phyloP scores from a whole-genome alignment of 768 basidiomycete species.

The Panus rudis region DNA sequence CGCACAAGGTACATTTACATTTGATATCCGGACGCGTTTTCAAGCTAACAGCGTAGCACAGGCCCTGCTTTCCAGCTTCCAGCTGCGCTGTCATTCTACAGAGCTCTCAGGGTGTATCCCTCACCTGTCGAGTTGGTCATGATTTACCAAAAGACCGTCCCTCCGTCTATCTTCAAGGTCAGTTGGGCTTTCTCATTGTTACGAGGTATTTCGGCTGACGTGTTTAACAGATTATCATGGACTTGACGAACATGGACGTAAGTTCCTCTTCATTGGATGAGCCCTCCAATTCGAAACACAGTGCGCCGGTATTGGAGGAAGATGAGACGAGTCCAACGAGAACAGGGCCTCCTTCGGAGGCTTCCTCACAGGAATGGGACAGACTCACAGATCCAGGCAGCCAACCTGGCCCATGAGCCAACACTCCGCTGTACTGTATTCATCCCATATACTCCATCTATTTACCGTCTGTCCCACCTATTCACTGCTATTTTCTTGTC shows the following conservation, averaged over 20 bases:
- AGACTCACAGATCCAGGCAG: constrained; percentile 71
- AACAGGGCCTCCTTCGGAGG: constrained; percentile 72
- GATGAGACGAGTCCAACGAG: constrained; percentile 54
- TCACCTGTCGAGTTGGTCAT: constrained; percentile 89
- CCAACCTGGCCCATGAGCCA: constrained; percentile 39
- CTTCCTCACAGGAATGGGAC: constrained; percentile 90
- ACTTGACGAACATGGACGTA: constrained; percentile 85
- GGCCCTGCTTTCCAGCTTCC: constrained; percentile 73
- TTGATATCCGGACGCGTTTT: not conserved
- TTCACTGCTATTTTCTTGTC: constrained; percentile 15
- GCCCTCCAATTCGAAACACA: constrained; percentile 4
- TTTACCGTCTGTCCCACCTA: constrained; percentile 9
- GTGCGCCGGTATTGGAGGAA: constrained; percentile 37
- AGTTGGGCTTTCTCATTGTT: constrained; percentile 8
- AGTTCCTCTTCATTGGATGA: constrained; percentile 45
- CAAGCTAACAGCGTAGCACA: constrained; percentile 22
- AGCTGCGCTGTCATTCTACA: constrained; percentile 87
- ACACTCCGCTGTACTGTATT: constrained; percentile 1
- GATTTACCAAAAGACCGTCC: constrained; percentile 91
- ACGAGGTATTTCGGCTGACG: constrained; percentile 4
- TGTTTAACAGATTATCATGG: constrained; percentile 54
- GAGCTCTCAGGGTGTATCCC: constrained; percentile 91
- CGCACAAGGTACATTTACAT: constrained; percentile 49
- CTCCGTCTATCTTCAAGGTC: constrained; percentile 74
- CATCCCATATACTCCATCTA: constrained; percentile 5